Percentiles rank a stretch among this genome's conserved stretches.
Evolutionary conservation across 441 rosid genomes (phyloP).

Genomic region (Flueggea neowawraea): DNA sequence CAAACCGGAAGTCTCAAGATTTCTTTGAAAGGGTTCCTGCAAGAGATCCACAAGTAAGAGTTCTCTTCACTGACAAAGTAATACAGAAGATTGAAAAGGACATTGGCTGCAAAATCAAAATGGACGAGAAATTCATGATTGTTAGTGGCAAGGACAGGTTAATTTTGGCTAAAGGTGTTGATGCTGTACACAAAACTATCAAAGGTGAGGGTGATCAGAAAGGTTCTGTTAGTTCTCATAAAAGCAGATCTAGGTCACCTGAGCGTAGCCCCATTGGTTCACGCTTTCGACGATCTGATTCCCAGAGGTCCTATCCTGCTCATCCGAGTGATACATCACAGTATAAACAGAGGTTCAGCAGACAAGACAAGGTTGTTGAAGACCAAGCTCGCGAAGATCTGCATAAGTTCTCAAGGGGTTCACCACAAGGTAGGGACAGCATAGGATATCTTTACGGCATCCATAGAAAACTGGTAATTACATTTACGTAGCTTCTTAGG

Average conservation of each 20-base stretch:
- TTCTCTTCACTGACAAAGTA: conserved; percentile 73
- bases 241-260: conserved; percentile 88
- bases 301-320: conserved; percentile 53
- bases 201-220: conserved; percentile 69
- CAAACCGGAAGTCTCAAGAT: conserved; percentile 88
- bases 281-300: conserved; percentile 57
- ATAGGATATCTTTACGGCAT: conserved; percentile 65
- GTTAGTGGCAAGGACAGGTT: conserved; percentile 96
- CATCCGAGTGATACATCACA: conserved; percentile 52
- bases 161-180: conserved; percentile 88
- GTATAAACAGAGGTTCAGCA: conserved; percentile 60
- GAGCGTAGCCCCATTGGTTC: conserved; percentile 58
- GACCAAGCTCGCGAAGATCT: conserved; percentile 67
- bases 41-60: conserved; percentile 74
- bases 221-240: conserved; percentile 58
- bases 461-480: conserved; percentile 54
- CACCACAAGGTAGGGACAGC: conserved; percentile 99
- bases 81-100: conserved; percentile 78
- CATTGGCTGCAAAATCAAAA: conserved; percentile 83
- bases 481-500: conserved; percentile 40
- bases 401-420: conserved; percentile 64
- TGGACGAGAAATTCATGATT: conserved; percentile 91
- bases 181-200: conserved; percentile 83
- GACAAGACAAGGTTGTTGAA: conserved; percentile 69
- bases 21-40: conserved; percentile 94